A percentile compares a stretch with the other conserved stretches of the same genome.
phyloP scores from a whole-genome alignment of 31 red algal species.

The Porphyra umbilicalis region DNA sequence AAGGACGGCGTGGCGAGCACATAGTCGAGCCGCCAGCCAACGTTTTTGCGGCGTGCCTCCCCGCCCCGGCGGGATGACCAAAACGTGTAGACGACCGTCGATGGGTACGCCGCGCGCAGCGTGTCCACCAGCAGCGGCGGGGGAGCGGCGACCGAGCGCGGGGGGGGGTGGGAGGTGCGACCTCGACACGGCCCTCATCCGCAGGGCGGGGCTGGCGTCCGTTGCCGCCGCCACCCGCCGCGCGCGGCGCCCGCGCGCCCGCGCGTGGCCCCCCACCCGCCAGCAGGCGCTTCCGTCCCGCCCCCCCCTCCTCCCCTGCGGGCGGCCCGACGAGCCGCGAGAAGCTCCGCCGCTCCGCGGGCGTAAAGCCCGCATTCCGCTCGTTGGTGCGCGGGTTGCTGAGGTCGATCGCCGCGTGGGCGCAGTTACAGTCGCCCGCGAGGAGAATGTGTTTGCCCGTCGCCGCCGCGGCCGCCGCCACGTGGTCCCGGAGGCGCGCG shows the following conservation, averaged over 20 bases:
- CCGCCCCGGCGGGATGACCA: constrained; percentile 52
- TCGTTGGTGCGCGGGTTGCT: constrained; percentile 51
- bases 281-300: background rate
- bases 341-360: constrained; percentile 58
- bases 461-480: background rate
- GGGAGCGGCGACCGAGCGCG: background rate
- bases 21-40: constrained; percentile 92
- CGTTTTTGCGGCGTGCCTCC: constrained; percentile 28
- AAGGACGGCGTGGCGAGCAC: constrained; percentile 21
- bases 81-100: constrained; percentile 42
- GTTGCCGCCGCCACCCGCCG: background rate
- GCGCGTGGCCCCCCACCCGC: no score
- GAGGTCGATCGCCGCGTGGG: constrained; percentile 57
- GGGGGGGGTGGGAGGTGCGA: background rate
- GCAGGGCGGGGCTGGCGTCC: background rate
- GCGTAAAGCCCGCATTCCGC: constrained; percentile 69
- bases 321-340: constrained; percentile 25
- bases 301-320: constrained; percentile 4
- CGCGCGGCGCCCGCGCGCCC: background rate
- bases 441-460: background rate
- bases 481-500: background rate
- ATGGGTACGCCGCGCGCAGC: constrained; percentile 16
- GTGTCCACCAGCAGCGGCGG: constrained; percentile 14
- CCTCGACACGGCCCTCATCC: background rate
- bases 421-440: background rate